These are phyloP conservation scores for Gnomoniopsis sp. DNA, from an alignment of 2,329 filamentous ascomycete genomes.

Conservation along the genomic window DNA sequence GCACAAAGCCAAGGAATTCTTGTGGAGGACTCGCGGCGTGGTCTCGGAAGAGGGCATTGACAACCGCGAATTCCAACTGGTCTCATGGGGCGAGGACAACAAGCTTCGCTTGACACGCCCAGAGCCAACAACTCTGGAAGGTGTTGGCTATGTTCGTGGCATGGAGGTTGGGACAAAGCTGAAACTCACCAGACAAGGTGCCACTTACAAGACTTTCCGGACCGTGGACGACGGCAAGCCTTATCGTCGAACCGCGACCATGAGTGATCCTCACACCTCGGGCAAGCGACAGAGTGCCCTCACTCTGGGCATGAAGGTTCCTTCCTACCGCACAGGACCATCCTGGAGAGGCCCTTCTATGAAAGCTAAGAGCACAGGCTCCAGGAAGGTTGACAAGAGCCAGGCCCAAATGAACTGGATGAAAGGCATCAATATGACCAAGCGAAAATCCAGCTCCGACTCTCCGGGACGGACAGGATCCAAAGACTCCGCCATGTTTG, in stretches of 20 bases:
- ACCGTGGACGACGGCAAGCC: slow-evolving; percentile 60
- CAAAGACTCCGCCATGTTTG: slow-evolving; percentile 50
- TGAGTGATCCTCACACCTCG: slow-evolving; percentile 55
- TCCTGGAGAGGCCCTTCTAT: slow-evolving; percentile 57
- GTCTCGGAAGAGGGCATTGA: slow-evolving; percentile 68
- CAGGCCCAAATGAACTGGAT: slow-evolving; percentile 65
- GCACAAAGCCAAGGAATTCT: slow-evolving; percentile 80
- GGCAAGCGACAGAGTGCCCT: slow-evolving; percentile 38
- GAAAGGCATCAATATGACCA: slow-evolving; percentile 64
- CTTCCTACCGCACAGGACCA: slow-evolving; percentile 32
- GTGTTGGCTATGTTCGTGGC: slow-evolving; percentile 72
- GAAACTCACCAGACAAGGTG: slow-evolving; percentile 76
- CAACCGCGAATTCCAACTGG: slow-evolving; percentile 84
- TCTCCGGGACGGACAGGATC: slow-evolving; percentile 47
- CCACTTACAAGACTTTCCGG: slow-evolving; percentile 80
- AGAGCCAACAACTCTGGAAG: slow-evolving; percentile 58
- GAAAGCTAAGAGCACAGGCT: slow-evolving; percentile 48
- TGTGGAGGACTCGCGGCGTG: slow-evolving; percentile 77
- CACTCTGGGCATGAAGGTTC: slow-evolving; percentile 35
- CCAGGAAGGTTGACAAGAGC: slow-evolving; percentile 42
- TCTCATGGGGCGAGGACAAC: slow-evolving; percentile 89
- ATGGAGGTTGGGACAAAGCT: slow-evolving; percentile 60
- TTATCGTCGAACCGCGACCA: slow-evolving; percentile 58
- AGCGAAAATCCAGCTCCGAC: slow-evolving; percentile 45
- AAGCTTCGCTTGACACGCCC: slow-evolving; percentile 76